Evolutionary conservation across 192 early-diverging fungal species (phyloP), one percentile per base, ranked within the genome.

Genomic region (Haplosporangium gracile): DNA sequence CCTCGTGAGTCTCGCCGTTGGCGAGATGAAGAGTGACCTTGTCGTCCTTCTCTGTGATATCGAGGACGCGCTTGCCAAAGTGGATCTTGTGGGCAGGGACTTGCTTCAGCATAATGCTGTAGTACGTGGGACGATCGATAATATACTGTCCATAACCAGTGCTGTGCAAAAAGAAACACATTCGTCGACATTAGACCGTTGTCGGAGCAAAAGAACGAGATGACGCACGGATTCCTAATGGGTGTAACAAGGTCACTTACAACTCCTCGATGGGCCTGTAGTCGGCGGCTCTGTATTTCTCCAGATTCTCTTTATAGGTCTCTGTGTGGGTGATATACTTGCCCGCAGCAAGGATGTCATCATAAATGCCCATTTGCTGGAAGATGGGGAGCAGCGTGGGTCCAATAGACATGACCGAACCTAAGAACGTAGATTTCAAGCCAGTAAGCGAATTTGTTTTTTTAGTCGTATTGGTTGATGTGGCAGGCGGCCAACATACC

Each of bases 1-100:
- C 88, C 53, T 70, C 68, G 7, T 43, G 10, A 1, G 32, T 38
- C 5, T 74, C 49, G 8, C 63, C 42, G 39, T 89, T 80, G 4
- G 70, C 40, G 73, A 72, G 79, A 15, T 15, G 57, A 42, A 82
- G 72, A 38, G 40, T 60, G n/a, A 89, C 77, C 36, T 70, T 77
- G 38, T 78, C 60, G 11, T 89, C 74, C 38, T 68, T 5, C 71
- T 69, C 40, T n/a, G 22, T 22, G 53, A 82, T 6, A 2, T 57
- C 20, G 8, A 71, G 34, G 22, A 82, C 72, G 34, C 69, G 72
- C n/a, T 88, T 83, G 20, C 47, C 68, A 34, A 79, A 75, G 20
- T 81, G 80, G 68, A 81, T 70, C 26, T 70, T 75, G 32, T 81
- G 32, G 34, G 26, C 4, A 2, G 80, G 80, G 5, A 81, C n/a